Conservation (phyloP, 371 early-diverging fungal species). For the Circinella minor region DNA sequence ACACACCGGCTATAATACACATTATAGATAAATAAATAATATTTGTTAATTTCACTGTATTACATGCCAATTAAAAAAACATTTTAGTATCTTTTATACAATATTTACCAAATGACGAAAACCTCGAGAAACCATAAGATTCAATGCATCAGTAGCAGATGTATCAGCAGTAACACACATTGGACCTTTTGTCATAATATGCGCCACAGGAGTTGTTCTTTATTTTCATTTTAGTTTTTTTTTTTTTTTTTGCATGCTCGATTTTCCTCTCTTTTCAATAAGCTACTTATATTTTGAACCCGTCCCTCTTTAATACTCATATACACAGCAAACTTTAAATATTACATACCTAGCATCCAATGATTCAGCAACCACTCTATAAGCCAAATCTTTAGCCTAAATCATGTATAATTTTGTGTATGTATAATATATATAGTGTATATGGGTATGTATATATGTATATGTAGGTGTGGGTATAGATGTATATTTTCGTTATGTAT, state of each 20-base stretch:
- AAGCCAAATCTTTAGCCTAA: slow-evolving; percentile 39
- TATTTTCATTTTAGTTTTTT: not conserved
- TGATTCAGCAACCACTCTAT: slow-evolving; percentile 31
- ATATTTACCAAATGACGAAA: slow-evolving; percentile 88
- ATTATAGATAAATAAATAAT: slow-evolving; percentile 12
- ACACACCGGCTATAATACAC: slow-evolving; percentile 64
- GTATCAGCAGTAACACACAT: slow-evolving; percentile 85
- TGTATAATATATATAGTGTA: too few species aligned
- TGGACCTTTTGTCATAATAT: slow-evolving; percentile 93
- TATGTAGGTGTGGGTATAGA: too few species aligned
- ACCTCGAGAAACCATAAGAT: slow-evolving; percentile 91
- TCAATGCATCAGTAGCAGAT: slow-evolving; percentile 88
- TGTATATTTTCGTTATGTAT: too few species aligned
- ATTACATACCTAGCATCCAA: slow-evolving; percentile 27
- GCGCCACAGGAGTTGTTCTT: slow-evolving; percentile 64
- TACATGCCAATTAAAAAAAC: not conserved
- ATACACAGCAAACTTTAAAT: too few species aligned
- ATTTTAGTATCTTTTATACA: not conserved
- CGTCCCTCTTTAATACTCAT: too few species aligned
- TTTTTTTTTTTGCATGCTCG: not conserved
- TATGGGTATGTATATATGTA: too few species aligned
- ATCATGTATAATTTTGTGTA: not conserved
- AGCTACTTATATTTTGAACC: not conserved
- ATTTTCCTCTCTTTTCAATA: not conserved
- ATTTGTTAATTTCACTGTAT: not conserved